Percentiles rank a stretch among this genome's conserved stretches.
Evolutionary conservation across 805 yeast species (phyloP).

Genomic region (Saturnispora besseyi): DNA sequence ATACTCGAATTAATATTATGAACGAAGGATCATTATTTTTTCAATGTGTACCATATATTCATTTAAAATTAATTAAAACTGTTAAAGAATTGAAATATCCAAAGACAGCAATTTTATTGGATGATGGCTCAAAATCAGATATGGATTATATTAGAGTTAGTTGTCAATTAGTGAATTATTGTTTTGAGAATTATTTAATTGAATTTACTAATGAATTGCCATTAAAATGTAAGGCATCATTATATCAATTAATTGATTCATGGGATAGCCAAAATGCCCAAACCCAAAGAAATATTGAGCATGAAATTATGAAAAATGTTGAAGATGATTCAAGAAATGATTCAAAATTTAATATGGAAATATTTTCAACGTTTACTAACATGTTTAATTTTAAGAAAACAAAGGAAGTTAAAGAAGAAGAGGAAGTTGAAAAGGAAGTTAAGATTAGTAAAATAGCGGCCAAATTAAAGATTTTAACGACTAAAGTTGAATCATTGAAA

Average conservation of each 20-base stretch:
- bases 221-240: constrained; percentile 24
- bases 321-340: constrained; percentile 27
- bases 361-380: constrained; percentile 55
- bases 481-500: constrained; percentile 67
- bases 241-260: constrained; percentile 26
- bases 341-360: constrained; percentile 31
- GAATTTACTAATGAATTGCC: constrained; percentile 29
- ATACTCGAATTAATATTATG: constrained; percentile 23
- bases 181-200: constrained; percentile 28
- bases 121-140: constrained; percentile 6
- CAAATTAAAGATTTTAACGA: constrained; percentile 64
- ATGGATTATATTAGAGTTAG: constrained; percentile 26
- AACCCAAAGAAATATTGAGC: constrained; percentile 32
- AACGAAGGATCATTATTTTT: constrained; percentile 28
- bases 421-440: constrained; percentile 20
- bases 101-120: constrained; percentile 10
- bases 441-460: constrained; percentile 64
- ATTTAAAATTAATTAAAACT: constrained; percentile 20
- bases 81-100: constrained; percentile 24
- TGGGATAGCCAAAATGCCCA: constrained; percentile 31
- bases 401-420: constrained; percentile 18
- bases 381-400: constrained; percentile 38
- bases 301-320: constrained; percentile 30
- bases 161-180: constrained; percentile 28
- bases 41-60: constrained; percentile 29